Evolutionary conservation across 352 stramenopile species (phyloP).

Genomic region (Pythium angustatum): DNA sequence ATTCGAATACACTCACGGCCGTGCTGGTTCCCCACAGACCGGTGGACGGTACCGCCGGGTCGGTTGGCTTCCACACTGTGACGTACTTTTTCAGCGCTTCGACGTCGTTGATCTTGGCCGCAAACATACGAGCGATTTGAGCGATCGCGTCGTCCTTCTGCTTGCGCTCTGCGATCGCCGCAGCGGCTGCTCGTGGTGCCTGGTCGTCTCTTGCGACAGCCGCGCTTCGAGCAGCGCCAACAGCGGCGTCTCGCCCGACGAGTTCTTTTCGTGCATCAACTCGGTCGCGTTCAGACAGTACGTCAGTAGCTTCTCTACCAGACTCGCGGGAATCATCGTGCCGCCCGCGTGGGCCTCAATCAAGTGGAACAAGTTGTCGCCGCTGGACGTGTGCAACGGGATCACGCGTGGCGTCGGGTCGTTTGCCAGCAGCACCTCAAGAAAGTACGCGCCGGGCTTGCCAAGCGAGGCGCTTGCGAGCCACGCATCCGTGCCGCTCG

Average conservation of each 20-base stretch:
- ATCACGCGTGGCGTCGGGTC: slow-evolving; percentile 17
- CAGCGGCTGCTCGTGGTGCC: slow-evolving; percentile 27
- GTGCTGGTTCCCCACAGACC: background rate
- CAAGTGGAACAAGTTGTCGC: slow-evolving; percentile 71
- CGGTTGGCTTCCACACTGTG: background rate
- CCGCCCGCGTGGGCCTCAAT: slow-evolving; percentile 30
- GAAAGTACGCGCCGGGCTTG: slow-evolving; percentile 35
- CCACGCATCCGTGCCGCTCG: slow-evolving; percentile 52
- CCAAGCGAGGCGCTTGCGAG: slow-evolving; percentile 45
- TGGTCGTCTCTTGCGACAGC: background rate
- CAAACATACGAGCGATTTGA: slow-evolving; percentile 15
- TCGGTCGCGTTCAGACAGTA: slow-evolving; percentile 31
- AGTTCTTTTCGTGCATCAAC: slow-evolving; percentile 48
- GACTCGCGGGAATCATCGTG: slow-evolving; percentile 20
- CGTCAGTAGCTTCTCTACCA: slow-evolving; percentile 42
- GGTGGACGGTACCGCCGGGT: background rate
- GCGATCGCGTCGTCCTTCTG: background rate
- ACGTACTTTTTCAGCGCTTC: slow-evolving; percentile 21
- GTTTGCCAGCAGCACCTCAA: slow-evolving; percentile 50
- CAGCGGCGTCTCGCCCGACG: slow-evolving; percentile 46
- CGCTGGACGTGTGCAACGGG: slow-evolving; percentile 9
- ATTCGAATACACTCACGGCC: slow-evolving; percentile 9
- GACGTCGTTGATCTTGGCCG: slow-evolving; percentile 1
- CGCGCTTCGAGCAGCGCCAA: slow-evolving; percentile 37
- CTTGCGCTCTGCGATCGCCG: slow-evolving; percentile 4